Evolutionary conservation across 2,329 filamentous ascomycete species (phyloP).

Genomic region (Xylariaceae sp.): DNA sequence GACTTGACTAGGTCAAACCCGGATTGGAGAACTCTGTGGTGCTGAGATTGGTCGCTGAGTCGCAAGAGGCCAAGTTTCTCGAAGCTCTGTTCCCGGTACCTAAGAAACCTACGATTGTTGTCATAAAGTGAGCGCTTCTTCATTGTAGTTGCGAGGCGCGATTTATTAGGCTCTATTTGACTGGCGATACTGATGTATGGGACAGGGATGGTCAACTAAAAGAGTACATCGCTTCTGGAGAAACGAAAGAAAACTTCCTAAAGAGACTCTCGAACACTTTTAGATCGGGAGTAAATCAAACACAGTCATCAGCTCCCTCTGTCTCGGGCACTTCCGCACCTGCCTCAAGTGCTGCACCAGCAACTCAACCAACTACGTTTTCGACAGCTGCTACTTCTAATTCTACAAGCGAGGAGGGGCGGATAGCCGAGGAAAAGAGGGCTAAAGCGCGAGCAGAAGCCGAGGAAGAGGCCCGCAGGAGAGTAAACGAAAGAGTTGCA

Average conservation of each 20-base stretch:
- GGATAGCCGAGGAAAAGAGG: constrained; percentile 42
- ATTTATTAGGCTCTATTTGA: neutral
- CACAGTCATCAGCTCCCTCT: constrained; percentile 10
- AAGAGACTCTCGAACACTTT: constrained; percentile 47
- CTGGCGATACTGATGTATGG: neutral
- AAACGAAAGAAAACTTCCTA: constrained; percentile 63
- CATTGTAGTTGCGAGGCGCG: neutral
- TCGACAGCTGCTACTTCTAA: constrained; percentile 6
- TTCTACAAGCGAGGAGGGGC: constrained; percentile 20
- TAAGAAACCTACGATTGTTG: constrained; percentile 70
- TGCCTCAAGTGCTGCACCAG: neutral
- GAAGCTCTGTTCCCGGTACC: constrained; percentile 78
- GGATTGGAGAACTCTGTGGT: constrained; percentile 61
- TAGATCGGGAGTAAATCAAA: constrained; percentile 19
- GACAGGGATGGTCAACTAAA: constrained; percentile 69
- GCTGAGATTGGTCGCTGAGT: constrained; percentile 67
- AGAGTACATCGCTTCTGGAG: constrained; percentile 68
- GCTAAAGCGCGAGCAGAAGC: constrained; percentile 46
- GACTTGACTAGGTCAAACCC: constrained; percentile 44
- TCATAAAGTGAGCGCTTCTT: constrained; percentile 60
- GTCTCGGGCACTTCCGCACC: neutral
- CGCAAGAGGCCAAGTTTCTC: constrained; percentile 76
- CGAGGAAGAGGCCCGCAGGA: constrained; percentile 42
- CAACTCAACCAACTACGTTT: constrained; percentile 4
- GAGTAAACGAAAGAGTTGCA: constrained; percentile 34